phyloP scores from a whole-genome alignment of 257 asterid species.

The Anisodus acutangulus region DNA sequence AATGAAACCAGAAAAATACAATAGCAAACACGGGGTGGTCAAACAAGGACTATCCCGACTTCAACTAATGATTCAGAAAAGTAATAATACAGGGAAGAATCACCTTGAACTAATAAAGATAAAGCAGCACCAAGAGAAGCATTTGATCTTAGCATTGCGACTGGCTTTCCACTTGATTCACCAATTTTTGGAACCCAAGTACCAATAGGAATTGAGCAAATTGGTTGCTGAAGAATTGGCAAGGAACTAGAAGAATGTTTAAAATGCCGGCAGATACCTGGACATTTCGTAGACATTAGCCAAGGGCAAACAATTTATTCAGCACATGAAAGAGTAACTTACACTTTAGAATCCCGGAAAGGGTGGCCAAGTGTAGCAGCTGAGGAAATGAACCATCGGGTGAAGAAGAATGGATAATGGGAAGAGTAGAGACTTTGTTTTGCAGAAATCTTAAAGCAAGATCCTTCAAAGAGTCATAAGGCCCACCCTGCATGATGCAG shows the following conservation, averaged over 20 bases:
- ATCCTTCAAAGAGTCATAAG: conserved; percentile 66
- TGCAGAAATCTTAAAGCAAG: conserved; percentile 68
- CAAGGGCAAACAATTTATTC: conserved; percentile 17
- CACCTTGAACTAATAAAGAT: conserved; percentile 68
- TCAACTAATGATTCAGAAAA: neutral
- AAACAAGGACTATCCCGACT: neutral
- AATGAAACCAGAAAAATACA: neutral
- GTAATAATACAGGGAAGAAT: conserved; percentile 26
- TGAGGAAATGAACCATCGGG: conserved; percentile 67
- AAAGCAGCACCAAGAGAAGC: conserved; percentile 72
- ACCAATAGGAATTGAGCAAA: conserved; percentile 69
- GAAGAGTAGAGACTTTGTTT: conserved; percentile 63
- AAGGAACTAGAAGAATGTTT: conserved; percentile 73
- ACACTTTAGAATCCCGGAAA: conserved; percentile 77
- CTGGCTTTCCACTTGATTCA: conserved; percentile 62
- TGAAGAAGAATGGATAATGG: conserved; percentile 68
- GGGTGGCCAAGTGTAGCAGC: conserved; percentile 72
- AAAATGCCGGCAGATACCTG: conserved; percentile 79
- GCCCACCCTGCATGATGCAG: conserved; percentile 59
- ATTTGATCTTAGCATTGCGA: conserved; percentile 67
- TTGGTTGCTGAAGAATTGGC: conserved; percentile 79
- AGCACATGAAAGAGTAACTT: conserved; percentile 37
- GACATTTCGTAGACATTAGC: conserved; percentile 34
- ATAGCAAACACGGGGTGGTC: neutral
- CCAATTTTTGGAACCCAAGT: conserved; percentile 83